These are phyloP conservation scores for Cajanus cajan DNA, from an alignment of 306 rosid species.

Conservation along the genomic window DNA sequence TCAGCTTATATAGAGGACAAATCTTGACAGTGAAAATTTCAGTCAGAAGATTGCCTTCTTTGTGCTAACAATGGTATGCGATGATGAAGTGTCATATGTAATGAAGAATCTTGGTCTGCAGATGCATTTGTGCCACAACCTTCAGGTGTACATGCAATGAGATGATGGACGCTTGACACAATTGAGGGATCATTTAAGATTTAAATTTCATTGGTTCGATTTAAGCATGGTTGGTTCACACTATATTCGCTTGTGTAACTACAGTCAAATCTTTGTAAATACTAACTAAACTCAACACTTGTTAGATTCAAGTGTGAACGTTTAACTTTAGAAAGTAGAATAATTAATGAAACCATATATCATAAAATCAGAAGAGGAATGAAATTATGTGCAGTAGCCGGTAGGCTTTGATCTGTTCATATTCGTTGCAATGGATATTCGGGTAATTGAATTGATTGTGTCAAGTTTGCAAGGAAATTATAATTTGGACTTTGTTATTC, in stretches of 20 bases:
- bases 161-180: background rate
- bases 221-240: background rate
- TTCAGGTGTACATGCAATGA: background rate
- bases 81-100: background rate
- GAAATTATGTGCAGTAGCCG: background rate
- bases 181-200: background rate
- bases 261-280: background rate
- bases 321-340: background rate
- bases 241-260: background rate
- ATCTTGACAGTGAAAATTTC: conserved; percentile 1
- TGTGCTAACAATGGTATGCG: background rate
- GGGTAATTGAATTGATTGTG: background rate
- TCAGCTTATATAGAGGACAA: conserved; percentile 13
- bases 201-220: background rate
- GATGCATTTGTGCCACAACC: background rate
- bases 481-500: too few relatives aligned
- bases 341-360: background rate
- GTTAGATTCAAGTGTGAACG: background rate
- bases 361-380: background rate
- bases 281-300: background rate
- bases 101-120: background rate
- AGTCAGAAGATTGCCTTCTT: background rate
- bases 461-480: background rate
- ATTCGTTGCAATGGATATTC: conserved; percentile 29
- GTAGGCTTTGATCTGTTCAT: background rate